Evolutionary conservation across 306 rosid genomes (phyloP).

Genomic region (Adenanthera pavonina): DNA sequence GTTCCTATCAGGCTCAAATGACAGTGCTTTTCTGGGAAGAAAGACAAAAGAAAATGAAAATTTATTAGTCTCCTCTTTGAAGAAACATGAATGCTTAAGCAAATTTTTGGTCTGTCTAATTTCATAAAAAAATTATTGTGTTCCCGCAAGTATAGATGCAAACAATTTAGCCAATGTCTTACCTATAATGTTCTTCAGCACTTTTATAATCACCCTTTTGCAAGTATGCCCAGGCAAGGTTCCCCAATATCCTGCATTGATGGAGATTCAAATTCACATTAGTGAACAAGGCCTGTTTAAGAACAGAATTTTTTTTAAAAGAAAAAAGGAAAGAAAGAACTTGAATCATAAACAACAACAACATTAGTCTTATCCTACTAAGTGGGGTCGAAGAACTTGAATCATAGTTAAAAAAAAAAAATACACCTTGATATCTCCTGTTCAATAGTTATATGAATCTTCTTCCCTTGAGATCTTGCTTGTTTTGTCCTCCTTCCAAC

Average conservation of each 20-base stretch:
- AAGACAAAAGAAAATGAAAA: neutral
- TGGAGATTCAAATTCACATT: slow-evolving; percentile 20
- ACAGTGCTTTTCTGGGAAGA: slow-evolving; percentile 71
- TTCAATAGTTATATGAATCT: slow-evolving; percentile 80
- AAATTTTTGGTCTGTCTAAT: neutral
- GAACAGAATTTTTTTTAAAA: neutral
- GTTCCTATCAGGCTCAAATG: slow-evolving; percentile 81
- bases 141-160: too few relatives aligned
- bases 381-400: too few relatives aligned
- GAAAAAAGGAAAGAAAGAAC: slow-evolving; percentile 26
- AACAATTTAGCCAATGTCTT: too few relatives aligned
- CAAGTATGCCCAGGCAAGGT: slow-evolving; percentile 97
- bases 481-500: slow-evolving; percentile 78
- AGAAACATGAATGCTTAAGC: neutral
- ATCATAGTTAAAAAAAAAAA: neutral
- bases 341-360: too few relatives aligned
- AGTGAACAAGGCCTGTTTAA: neutral
- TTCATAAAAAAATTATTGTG: neutral
- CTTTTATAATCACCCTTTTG: slow-evolving; percentile 65
- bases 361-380: too few relatives aligned
- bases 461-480: slow-evolving; percentile 91
- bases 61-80: neutral
- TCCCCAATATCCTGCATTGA: slow-evolving; percentile 74
- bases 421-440: slow-evolving; percentile 85
- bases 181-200: slow-evolving; percentile 87